Base-by-base conservation (phyloP, 805 yeast species). In the Pichia eremophila region DNA sequence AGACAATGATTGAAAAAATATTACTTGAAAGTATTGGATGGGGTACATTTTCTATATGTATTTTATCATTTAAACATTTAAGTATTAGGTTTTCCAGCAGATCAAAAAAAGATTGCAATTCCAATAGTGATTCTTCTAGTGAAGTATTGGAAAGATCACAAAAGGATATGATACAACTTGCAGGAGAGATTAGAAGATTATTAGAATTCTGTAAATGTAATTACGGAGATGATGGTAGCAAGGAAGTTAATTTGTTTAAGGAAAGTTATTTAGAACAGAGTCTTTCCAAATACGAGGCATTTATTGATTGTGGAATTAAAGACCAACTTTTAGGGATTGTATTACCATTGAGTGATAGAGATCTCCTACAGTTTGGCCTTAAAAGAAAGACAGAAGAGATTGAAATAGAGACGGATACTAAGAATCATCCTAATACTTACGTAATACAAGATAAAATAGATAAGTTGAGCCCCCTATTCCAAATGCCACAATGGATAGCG, bases 11-110 rank as follows among this genome's bases (percentile, higher is more conserved):
- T 3, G 39, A 44, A 12, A 11, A 19, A 0, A 36, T 37, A 22
- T 37, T 25, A 8, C 25, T 41, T 15, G 15, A 32, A 15, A 39
- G 25, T 19, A 10, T 46, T 25, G 45, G 44, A 19, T 40, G 40
- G 41, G 48, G 48, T 11, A 19, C 45, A 19, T 41, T 46, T 37
- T 28, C 47, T 5, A 9, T 45, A 12, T 45, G 47, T 27, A 45
- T 45, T 8, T 27, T 45, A 15, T 25, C 47, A 12, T 45, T 34
- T 22, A 45, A 39, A n/a, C 39, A 45, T 18, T 28, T 45, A 7
- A 12, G 28, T 27, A 31, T 29, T 7, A 12, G 39, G 12, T 43
- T 38, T 25, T 15, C 15, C 6, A 22, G 25, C 25, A 22, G 4
- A 22, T 22, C 6, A 3, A 7, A 22, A 22, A 22, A 22, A 22